These are phyloP conservation scores for Phytophthora macrochlamydospora DNA, from an alignment of 352 stramenopile genomes.

Conservation along the genomic window DNA sequence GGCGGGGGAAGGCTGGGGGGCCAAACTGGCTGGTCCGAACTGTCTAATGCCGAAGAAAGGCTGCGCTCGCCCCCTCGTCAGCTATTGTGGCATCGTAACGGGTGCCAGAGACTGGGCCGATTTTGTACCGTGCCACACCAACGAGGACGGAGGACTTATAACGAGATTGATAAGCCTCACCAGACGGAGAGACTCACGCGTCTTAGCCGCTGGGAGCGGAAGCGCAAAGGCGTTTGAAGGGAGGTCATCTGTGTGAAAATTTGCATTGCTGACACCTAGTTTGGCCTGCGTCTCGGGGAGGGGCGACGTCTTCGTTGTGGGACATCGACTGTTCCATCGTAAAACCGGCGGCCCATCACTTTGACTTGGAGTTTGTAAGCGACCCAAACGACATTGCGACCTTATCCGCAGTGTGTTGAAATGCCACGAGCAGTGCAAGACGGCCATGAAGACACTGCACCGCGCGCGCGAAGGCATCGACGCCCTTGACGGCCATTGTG, in stretches of 20 bases:
- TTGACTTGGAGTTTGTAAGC: conserved; percentile 7
- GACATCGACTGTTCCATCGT: neutral
- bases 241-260: no score
- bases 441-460: no score
- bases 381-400: neutral
- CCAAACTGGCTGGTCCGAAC: conserved; percentile 5
- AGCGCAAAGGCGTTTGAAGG: no score
- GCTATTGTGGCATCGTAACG: conserved; percentile 23
- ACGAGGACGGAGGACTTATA: neutral
- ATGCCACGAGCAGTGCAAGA: no score
- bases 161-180: neutral
- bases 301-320: conserved; percentile 2
- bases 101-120: neutral
- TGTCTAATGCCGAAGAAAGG: conserved; percentile 16
- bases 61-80: conserved; percentile 25
- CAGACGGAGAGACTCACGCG: neutral
- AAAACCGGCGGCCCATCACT: neutral
- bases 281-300: neutral
- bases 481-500: no score
- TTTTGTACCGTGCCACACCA: neutral
- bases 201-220: neutral
- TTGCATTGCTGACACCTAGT: no score
- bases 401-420: neutral
- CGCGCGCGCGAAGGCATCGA: no score
- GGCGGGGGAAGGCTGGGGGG: neutral